A percentile compares a stretch with the other conserved stretches of the same genome.
Evolutionary conservation across 306 rosid genomes (phyloP).

Genomic region (Quillaja saponaria): DNA sequence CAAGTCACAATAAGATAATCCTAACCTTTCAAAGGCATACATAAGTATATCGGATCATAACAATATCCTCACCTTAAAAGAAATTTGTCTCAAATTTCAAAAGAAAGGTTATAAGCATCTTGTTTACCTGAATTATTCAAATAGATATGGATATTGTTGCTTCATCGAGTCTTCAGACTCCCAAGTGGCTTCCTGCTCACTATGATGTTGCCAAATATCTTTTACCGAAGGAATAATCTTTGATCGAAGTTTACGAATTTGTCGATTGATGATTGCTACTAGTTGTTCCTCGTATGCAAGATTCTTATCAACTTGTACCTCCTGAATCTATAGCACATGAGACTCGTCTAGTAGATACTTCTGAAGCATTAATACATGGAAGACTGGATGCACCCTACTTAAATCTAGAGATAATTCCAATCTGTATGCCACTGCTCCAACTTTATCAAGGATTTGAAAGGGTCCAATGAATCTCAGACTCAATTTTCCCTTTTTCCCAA

Average conservation of each 20-base stretch:
- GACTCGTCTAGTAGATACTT: background rate
- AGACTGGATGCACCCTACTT: background rate
- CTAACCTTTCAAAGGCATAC: too few relatives aligned
- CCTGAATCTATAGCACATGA: background rate
- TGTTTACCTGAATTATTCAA: background rate
- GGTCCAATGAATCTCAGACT: background rate
- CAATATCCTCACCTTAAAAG: background rate
- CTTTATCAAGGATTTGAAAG: background rate
- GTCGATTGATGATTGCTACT: background rate
- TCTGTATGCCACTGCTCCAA: background rate
- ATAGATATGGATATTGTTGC: background rate
- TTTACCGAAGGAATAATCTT: background rate
- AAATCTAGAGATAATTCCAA: background rate
- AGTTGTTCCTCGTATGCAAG: background rate
- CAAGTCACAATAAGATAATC: too few relatives aligned
- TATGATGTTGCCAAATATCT: background rate
- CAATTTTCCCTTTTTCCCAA: background rate
- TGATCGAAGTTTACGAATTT: too few relatives aligned
- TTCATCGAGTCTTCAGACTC: background rate
- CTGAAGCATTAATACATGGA: background rate
- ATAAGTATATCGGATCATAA: background rate
- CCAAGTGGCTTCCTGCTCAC: background rate
- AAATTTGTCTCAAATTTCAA: background rate
- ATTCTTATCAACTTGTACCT: background rate
- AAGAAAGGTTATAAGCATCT: background rate